A percentile compares a stretch with the other conserved stretches of the same genome.
These are phyloP conservation scores for Halophytophthora polymorphica DNA, from an alignment of 352 stramenopile genomes.

Conservation along the genomic window DNA sequence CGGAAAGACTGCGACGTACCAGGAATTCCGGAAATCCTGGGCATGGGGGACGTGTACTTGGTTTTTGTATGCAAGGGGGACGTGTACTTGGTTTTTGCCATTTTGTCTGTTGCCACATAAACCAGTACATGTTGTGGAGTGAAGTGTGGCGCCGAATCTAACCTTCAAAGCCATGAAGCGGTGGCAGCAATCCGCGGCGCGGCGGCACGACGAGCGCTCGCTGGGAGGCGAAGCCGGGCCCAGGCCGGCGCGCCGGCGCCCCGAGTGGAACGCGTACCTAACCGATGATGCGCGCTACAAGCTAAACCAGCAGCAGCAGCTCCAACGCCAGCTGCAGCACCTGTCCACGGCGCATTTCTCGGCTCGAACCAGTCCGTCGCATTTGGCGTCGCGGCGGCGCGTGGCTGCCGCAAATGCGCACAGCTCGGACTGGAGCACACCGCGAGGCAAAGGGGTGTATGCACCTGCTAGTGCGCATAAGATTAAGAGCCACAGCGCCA, in stretches of 20 bases:
- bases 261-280: slow-evolving; percentile 52
- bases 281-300: slow-evolving; percentile 47
- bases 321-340: slow-evolving; percentile 38
- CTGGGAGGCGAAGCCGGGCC: slow-evolving; percentile 1
- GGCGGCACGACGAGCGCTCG: slow-evolving; percentile 7
- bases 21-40: too few species aligned
- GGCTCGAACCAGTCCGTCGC: slow-evolving; percentile 22
- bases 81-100: neutral
- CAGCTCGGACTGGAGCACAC: slow-evolving; percentile 15
- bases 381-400: slow-evolving; percentile 3
- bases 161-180: slow-evolving; percentile 16
- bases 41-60: too few species aligned
- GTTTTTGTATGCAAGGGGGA: neutral
- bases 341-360: slow-evolving; percentile 37
- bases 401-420: slow-evolving; percentile 4
- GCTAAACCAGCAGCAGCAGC: slow-evolving; percentile 41
- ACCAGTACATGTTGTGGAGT: too few species aligned
- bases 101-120: too few species aligned
- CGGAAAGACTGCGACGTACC: too few species aligned
- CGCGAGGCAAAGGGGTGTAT: neutral
- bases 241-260: slow-evolving; percentile 17
- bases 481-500: slow-evolving; percentile 3
- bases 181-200: slow-evolving; percentile 1
- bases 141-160: neutral
- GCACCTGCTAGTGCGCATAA: neutral